Base-by-base conservation (phyloP, 148 eudicot species). In the Dianthus caryophyllus region DNA sequence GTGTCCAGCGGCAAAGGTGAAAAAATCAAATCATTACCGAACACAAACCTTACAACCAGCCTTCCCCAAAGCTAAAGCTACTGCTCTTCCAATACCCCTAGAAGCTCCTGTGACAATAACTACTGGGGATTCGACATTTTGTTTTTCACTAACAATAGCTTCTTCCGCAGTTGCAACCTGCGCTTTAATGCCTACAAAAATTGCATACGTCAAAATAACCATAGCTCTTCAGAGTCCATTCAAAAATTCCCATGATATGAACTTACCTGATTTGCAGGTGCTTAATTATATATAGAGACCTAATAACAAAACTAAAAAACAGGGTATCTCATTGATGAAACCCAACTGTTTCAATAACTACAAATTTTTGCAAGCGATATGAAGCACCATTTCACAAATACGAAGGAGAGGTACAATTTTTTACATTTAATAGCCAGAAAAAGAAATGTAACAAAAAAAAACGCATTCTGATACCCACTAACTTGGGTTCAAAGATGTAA, bases 51-150 rank as follows among this genome's bases (percentile, higher is more conserved):
- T 89, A 76, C 98, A 92, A 55, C 98, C 98, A 71, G 98, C 90
- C 77, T 87, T 92, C 25, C 98, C 98, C 61, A 92, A 52, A 72
- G 91, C 71, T 80, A 92, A 73, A 20, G 98, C 96, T 79, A 92
- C 73, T 15, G 98, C 91, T 80, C 69, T 89, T 57, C 98, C 98
- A 69, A 92, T 92, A 41, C 98, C 98, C 81, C 98, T 84, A 53
- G 98, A 92, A 49, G 98, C 98, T 78, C 96, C 98, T 38, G 98
- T 92, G 61, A 92, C 83, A 69, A 92, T 72, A 38, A 87, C 96
- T 77, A 92, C 98, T 30, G 96, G 98, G 80, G 84, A 82, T 73
- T 85, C 96, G 33, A 78, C 79, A 48, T 74, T 74, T 68, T 69
- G 77, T 18, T 77, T 36, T 17, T 73, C 78, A 61, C 68, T 83